Evolutionary conservation across 371 early-diverging fungal species (phyloP).

Genomic region (Mortierella sp.): DNA sequence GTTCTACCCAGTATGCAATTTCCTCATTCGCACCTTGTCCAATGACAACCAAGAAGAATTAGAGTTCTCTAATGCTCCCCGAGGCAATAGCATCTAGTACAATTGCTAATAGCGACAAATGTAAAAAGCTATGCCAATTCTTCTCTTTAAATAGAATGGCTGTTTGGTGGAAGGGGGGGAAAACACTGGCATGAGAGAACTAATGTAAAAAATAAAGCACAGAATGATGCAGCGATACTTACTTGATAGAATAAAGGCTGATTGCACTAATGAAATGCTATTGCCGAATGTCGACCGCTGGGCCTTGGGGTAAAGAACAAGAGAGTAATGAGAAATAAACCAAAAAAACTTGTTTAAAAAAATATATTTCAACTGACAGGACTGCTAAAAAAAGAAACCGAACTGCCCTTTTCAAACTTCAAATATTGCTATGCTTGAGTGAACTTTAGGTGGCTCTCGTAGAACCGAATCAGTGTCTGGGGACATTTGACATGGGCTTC

Average conservation of each 20-base stretch:
- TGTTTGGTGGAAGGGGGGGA: background rate
- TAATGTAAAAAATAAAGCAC: background rate
- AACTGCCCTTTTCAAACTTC: no score
- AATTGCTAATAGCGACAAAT: no score
- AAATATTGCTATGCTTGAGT: constrained; percentile 18
- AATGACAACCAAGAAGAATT: background rate
- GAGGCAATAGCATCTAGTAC: no score
- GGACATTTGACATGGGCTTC: constrained; percentile 36
- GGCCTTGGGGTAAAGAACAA: background rate
- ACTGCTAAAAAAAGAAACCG: no score
- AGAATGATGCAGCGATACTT: background rate
- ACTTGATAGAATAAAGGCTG: background rate
- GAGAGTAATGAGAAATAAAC: background rate
- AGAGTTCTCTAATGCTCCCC: no score
- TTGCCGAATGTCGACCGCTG: background rate
- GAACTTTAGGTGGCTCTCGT: constrained; percentile 52
- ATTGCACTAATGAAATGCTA: background rate
- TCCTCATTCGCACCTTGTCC: background rate
- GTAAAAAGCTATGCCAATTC: no score
- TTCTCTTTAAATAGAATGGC: background rate
- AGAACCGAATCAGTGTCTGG: constrained; percentile 40
- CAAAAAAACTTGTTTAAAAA: no score
- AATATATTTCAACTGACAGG: background rate
- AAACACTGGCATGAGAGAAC: no score
- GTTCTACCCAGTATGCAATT: background rate